Conservation (phyloP, 176 grass and related monocot species). For the Dendrocalamus sinicus region DNA sequence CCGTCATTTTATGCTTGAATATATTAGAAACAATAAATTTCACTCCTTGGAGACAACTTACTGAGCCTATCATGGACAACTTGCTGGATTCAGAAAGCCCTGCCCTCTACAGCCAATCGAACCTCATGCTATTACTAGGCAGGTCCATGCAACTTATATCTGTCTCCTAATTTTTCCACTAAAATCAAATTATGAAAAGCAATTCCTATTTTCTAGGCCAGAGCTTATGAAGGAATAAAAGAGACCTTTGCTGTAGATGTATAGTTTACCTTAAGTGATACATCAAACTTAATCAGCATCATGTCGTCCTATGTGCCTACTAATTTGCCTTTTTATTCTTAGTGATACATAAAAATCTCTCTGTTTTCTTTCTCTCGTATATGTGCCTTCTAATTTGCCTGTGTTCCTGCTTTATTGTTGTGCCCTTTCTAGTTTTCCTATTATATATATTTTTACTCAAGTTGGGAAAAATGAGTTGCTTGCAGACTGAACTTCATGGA, state of each 20-base stretch:
- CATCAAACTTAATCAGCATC: not conserved
- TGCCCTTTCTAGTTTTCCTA: slow-evolving; percentile 10
- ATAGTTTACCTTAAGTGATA: not conserved
- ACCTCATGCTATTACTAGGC: not conserved
- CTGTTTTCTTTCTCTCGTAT: slow-evolving; percentile 18
- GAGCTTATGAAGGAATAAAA: slow-evolving; percentile 17
- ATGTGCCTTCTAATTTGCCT: slow-evolving; percentile 1
- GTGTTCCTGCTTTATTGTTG: not conserved
- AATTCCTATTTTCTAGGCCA: not conserved
- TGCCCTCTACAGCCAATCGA: not conserved
- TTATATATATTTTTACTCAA: slow-evolving; percentile 32
- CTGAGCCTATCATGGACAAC: not conserved
- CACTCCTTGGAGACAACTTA: not conserved
- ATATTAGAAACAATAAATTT: not conserved
- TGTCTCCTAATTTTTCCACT: not conserved
- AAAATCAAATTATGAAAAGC: not conserved
- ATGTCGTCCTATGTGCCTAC: not conserved
- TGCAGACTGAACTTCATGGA: slow-evolving; percentile 91
- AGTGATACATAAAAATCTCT: not conserved
- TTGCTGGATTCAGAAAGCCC: not conserved
- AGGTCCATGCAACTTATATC: not conserved
- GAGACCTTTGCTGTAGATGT: not conserved
- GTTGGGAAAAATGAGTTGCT: slow-evolving; percentile 22
- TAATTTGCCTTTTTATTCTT: not conserved
- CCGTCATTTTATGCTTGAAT: slow-evolving; percentile 3